Conservation (phyloP, 148 eudicot genomes). For the Fagopyrum esculentum region DNA sequence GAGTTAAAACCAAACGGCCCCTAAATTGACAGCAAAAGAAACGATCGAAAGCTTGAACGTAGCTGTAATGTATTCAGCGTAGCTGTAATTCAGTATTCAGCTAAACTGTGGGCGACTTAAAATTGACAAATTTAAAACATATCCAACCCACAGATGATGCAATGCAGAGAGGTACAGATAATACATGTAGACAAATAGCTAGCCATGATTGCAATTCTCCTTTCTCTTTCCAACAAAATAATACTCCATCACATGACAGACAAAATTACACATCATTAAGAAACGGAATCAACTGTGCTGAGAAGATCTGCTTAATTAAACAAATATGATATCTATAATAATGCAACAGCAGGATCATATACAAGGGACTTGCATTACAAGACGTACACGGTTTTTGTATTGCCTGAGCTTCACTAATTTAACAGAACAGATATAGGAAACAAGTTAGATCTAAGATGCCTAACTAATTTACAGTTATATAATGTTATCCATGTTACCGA, state of each 20-base stretch:
- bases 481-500: slow-evolving; percentile 2
- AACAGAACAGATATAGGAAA: not conserved
- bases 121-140: not conserved
- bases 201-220: not conserved
- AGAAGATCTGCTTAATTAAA: not conserved
- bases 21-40: too few relatives aligned
- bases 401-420: slow-evolving; percentile 3
- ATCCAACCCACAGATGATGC: slow-evolving; percentile 1
- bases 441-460: not conserved
- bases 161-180: not conserved
- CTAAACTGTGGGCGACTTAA: not conserved
- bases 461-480: slow-evolving; percentile 7
- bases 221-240: not conserved
- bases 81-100: too few relatives aligned
- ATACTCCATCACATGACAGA: not conserved
- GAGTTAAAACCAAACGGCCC: too few relatives aligned
- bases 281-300: not conserved
- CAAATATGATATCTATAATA: not conserved
- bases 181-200: not conserved
- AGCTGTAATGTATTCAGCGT: too few relatives aligned
- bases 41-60: too few relatives aligned
- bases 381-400: not conserved
- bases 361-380: not conserved
- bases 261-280: not conserved
- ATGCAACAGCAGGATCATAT: not conserved